Base-by-base conservation (phyloP, 495 filamentous ascomycete species). In the Xylaria palmicola region DNA sequence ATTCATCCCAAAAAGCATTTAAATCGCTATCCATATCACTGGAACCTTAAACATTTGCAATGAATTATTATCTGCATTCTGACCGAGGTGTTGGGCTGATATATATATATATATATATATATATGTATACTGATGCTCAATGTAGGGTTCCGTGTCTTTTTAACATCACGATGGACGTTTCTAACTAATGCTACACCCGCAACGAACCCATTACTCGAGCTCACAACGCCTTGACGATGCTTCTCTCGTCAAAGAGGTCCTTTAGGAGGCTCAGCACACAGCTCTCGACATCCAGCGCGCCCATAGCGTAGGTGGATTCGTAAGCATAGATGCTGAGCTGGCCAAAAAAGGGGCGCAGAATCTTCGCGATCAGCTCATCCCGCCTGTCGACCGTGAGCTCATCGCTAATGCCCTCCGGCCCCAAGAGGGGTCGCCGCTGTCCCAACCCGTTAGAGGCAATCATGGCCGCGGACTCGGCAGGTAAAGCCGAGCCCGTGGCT, bases 311-410 rank as follows among this genome's bases (percentile, higher is more conserved):
- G 43, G 90, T 95, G 26, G 86, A 87, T 76, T 98, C 95, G 74
- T 95, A 98, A 7, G 89, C 88, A 69, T 86, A 90, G 52, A 98
- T 96, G 66, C 92, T 96, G 59, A 98, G 76, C 62, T 93, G 88
- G 40, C 88, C 88, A 65, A 98, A 91, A 78, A 96, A 98, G 0
- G 95, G 94, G 63, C 88, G 81, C 59, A 98, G 72, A 34, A 97
- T 83, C 65, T 88, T 84, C 52, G 85, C 83, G 27, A 90, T 83
- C 60, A 93, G 75, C 72, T 91, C 86, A 64, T 91, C 88, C 70
- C 85, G 87, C 62, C 86, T 72, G 66, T 80, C 71, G 60, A 81
- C 71, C 24, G 64, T 64, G 1, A 81, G 72, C 27, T 82, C 81
- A 40, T 83, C 80, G 45, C 69, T 74, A 20, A 83, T 82, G 15